Base-by-base conservation (phyloP, 257 asterid species). In the Lycium barbarum region DNA sequence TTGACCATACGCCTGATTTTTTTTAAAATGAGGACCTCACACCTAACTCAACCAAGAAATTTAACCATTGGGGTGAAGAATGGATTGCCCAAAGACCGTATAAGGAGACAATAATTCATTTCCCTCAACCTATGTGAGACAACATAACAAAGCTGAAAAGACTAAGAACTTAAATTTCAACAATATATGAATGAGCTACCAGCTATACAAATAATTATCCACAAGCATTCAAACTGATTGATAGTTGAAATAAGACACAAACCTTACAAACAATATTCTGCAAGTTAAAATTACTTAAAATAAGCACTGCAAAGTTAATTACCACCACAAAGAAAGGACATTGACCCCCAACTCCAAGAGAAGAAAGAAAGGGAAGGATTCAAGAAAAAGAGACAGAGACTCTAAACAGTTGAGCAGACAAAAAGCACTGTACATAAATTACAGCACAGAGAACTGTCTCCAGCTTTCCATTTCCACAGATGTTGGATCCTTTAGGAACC, bases 391-490 rank as follows among this genome's bases (percentile, higher is more conserved):
- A 74, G n/a, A 73, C 6, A n/a, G 5, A 74, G 81, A 74, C 7
- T 8, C 82, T 35, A 33, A 76, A 76, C 82, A 53, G 45, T 82
- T 87, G 87, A 86, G 88, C 88, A 87, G 88, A 86, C 91, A 91
- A 84, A 81, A 81, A 88, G 89, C 90, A 89, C 93, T 91, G 94
- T 93, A 91, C 97, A 93, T 88, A 89, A 94, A 89, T 88, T 87
- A 90, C 91, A 87, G 87, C 88, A 88, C 85, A 83, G 84, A 6
- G 88, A 83, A 87, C 83, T 85, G 55, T 84, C 89, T 84, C 82
- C 90, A 57, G 76, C 87, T 79, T 67, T 67, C 89, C 79, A 87
- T 85, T 80, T 51, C 91, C 90, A 88, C 72, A 36, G 85, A 76
- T 33, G 83, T 61, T 15, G 65, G 74, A 38, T 78, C 83, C 83